These are phyloP conservation scores for Neurospora sp. DNA, from an alignment of 495 filamentous ascomycete genomes.

Conservation along the genomic window DNA sequence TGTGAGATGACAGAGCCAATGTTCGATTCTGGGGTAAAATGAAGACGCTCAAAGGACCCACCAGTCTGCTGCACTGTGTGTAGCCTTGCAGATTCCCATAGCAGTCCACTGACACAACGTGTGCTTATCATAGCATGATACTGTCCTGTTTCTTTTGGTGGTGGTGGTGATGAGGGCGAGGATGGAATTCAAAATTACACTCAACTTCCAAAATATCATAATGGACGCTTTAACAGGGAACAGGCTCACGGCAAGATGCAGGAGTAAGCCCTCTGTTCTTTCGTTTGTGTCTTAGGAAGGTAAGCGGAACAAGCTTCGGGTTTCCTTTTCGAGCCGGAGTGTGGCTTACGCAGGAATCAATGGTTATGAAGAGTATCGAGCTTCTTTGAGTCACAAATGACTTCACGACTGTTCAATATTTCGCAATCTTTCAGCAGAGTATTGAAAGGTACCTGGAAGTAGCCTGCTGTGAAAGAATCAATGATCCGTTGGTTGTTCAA, in stretches of 20 bases:
- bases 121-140: neutral
- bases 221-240: neutral
- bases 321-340: neutral
- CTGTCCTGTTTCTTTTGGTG: neutral
- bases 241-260: neutral
- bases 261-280: neutral
- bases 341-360: neutral
- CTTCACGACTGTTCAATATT: neutral
- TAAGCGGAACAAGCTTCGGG: neutral
- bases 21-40: slow-evolving; percentile 12
- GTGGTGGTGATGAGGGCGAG: neutral
- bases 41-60: neutral
- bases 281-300: neutral
- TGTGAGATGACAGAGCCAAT: slow-evolving; percentile 10
- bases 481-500: neutral
- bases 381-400: neutral
- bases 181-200: neutral
- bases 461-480: neutral
- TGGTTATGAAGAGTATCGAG: neutral
- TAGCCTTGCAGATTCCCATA: slow-evolving; percentile 4
- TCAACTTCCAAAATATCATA: neutral
- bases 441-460: neutral
- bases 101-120: neutral
- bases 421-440: neutral
- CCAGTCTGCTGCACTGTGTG: neutral